Base-by-base conservation (phyloP, 371 early-diverging fungal genomes). In the Mucor piriformis region DNA sequence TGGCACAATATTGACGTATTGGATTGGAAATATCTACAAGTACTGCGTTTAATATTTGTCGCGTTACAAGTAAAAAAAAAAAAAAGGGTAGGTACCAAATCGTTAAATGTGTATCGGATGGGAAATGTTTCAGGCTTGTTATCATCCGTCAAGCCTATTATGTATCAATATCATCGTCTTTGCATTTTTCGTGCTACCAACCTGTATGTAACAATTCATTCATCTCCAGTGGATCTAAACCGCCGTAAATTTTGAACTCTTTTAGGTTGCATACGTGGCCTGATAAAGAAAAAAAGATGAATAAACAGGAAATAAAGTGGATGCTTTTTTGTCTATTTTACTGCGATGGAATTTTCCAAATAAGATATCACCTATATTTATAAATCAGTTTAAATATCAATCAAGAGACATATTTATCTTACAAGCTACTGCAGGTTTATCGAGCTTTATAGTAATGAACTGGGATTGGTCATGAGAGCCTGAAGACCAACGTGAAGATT, bases 301-400 rank as follows among this genome's bases (percentile, higher is more conserved):
- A 37, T 16, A 53, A 13, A 50, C 18, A 27, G n/a, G 42, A 50
- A 33, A 43, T 0, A 23, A 13, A 18, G 20, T 16, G 23, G 4
- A 29, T 4, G 29, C 8, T 4, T 24, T 32, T 43, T 34, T 20
- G 24, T 23, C 18, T 29, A 50, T 27, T 46, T 71, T 84, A 87
- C 89, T 79, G 73, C 95, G 93, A 81, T 93, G 88, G 73, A 88
- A 96, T 71, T 98, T 98, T 58, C 99, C 99, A 84, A 98, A 97
- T 1, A 89, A 89, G 63, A 97, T 95, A 6, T 92, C 79, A 42
- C 87, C 91, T 90, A 53, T 20, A 12, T 25, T 44, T 20, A 54
- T 16, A 11, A 47, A 29, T 15, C 44, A 42, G 15, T 37, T 15
- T 3, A 37, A 11, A 11, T 37, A 5, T 37, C 11, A 29, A 6